Percentiles rank a stretch among this genome's conserved stretches.
Evolutionary conservation across 228 moss, liverwort and hornwort genomes (phyloP).

Genomic region (Sphagnum fallax): DNA sequence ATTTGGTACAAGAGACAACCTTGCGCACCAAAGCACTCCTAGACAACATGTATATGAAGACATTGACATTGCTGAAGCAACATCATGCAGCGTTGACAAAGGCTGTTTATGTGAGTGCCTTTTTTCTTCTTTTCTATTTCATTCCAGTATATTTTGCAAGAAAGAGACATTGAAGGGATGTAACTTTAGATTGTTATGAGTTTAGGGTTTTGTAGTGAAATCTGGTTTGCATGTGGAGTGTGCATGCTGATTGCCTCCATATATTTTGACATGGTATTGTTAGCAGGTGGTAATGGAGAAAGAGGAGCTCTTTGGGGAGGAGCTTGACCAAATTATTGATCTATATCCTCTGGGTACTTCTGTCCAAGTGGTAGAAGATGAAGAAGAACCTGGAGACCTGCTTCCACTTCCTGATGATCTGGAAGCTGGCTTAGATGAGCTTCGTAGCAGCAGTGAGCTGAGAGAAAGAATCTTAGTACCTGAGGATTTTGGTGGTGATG

Average conservation of each 20-base stretch:
- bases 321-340: constrained; percentile 81
- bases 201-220: background rate
- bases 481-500: constrained; percentile 37
- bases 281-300: constrained; percentile 81
- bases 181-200: background rate
- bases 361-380: constrained; percentile 63
- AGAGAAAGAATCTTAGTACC: constrained; percentile 31
- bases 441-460: constrained; percentile 33
- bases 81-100: constrained; percentile 89
- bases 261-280: background rate
- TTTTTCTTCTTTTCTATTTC: background rate
- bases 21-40: constrained; percentile 76
- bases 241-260: too few species aligned
- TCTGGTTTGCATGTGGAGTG: background rate
- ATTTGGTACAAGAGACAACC: constrained; percentile 68
- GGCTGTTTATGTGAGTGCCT: constrained; percentile 48
- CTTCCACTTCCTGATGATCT: constrained; percentile 45
- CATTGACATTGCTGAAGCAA: constrained; percentile 70
- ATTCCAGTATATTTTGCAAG: background rate
- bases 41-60: constrained; percentile 72
- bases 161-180: background rate
- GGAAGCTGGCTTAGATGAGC: constrained; percentile 47
- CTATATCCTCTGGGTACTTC: constrained; percentile 74
- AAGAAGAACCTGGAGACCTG: constrained; percentile 84
- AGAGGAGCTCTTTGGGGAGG: constrained; percentile 93